Base-by-base conservation (phyloP, 2,329 filamentous ascomycete species). In the Orbilia oligospora region DNA sequence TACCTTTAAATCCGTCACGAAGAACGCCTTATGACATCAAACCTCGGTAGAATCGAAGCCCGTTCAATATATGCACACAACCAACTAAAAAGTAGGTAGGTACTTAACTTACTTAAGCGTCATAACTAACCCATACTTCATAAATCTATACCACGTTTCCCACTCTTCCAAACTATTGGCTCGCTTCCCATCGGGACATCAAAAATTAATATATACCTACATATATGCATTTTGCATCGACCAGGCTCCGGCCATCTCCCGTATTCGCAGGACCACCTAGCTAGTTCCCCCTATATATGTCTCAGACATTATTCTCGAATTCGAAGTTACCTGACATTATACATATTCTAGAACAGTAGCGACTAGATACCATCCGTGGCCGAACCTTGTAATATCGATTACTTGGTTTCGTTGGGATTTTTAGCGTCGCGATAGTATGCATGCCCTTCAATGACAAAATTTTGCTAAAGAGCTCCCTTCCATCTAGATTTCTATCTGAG, bases 171-270 rank as follows among this genome's bases (percentile, higher is more conserved):
- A 9, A 46, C 46, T 30, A 68, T 68, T 68, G 65, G 65, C 49
- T 68, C 65, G 65, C 65, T 68, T 68, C 49, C 30, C 49, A 56
- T 56, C 65, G 49, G 65, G n/a, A 18, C n/a, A 20, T 20, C 18
- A 10, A 48, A 46, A 5, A 3, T 48, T 48, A n/a, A 48, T 53
- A 14, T n/a, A n/a, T n/a, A n/a, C n/a, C n/a, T n/a, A n/a, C n/a
- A n/a, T n/a, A n/a, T n/a, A n/a, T n/a, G n/a, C n/a, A n/a, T n/a
- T n/a, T n/a, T 14, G 14, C 12, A 41, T 5, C 38, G 5, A 10
- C 9, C 36, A 10, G 8, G 8, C 2, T 3, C 8, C 12, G n/a
- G n/a, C n/a, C 36, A 38, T 38, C 36, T 38, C 36, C 36, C 36
- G 36, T 38, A 10, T 9, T 38, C 12, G 36, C 36, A 38, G 36